phyloP scores from a whole-genome alignment of 352 stramenopile species.

The Achlya hypogyna region DNA sequence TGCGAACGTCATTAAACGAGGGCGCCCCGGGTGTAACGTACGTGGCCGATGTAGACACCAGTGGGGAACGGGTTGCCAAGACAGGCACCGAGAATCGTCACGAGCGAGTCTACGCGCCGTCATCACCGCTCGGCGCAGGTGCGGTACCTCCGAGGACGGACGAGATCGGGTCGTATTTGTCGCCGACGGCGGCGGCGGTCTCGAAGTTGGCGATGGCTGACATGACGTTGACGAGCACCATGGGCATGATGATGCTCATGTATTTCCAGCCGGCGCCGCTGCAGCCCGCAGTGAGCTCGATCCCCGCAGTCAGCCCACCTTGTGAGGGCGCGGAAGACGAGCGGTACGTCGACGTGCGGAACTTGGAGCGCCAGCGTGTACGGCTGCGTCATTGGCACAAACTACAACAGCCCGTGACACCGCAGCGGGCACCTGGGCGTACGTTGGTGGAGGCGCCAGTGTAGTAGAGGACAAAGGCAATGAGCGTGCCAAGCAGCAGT shows the following conservation, averaged over 20 bases:
- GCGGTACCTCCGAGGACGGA: slow-evolving; percentile 27
- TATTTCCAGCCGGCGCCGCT: slow-evolving; percentile 33
- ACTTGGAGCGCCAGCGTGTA: slow-evolving; percentile 26
- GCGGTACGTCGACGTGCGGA: slow-evolving; percentile 18
- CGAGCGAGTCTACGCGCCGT: slow-evolving; percentile 23
- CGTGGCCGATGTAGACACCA: slow-evolving; percentile 36
- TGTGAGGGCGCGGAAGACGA: slow-evolving; percentile 25
- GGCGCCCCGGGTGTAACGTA: not conserved
- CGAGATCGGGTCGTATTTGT: slow-evolving; percentile 30
- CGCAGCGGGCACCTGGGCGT: not conserved
- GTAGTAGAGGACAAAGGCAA: slow-evolving; percentile 25
- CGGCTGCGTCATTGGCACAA: slow-evolving; percentile 26
- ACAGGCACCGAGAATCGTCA: slow-evolving; percentile 31
- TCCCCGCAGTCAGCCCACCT: slow-evolving; percentile 16
- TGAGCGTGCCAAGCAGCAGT: slow-evolving; percentile 27
- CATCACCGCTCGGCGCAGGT: not conserved
- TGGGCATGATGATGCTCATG: slow-evolving; percentile 32
- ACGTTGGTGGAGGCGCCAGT: slow-evolving; percentile 25
- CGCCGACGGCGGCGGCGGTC: slow-evolving; percentile 29
- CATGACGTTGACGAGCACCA: slow-evolving; percentile 42
- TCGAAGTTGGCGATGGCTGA: slow-evolving; percentile 34
- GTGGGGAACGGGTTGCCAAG: slow-evolving; percentile 38
- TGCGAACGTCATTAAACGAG: not conserved
- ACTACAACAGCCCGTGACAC: slow-evolving; percentile 8
- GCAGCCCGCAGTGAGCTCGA: not conserved